Conservation (phyloP, 192 early-diverging fungal species). For the Podochytrium sp. region DNA sequence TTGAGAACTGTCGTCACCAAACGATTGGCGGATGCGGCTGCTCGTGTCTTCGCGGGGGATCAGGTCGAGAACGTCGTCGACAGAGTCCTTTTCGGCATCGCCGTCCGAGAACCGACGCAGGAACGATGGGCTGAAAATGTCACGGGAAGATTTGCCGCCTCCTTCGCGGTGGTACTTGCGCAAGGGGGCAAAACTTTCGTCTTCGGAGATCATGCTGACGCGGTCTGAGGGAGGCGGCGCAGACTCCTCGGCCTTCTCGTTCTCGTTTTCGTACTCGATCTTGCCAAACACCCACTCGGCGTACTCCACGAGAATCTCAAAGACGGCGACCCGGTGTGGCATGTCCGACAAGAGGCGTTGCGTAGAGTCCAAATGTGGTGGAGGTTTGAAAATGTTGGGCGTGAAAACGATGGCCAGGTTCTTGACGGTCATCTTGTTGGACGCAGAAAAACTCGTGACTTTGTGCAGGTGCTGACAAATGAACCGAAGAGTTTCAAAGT, state of each 20-base stretch:
- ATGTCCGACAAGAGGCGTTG: slow-evolving; percentile 44
- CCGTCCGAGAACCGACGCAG: not conserved
- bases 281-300: slow-evolving; percentile 63
- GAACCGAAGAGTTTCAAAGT: slow-evolving; percentile 53
- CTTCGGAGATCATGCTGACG: slow-evolving; percentile 7
- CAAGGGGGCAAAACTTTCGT: slow-evolving; percentile 18
- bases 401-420: slow-evolving; percentile 96
- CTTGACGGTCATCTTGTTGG: slow-evolving; percentile 90
- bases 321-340: slow-evolving; percentile 42
- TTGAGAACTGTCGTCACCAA: not conserved
- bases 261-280: slow-evolving; percentile 60
- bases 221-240: not conserved
- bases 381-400: slow-evolving; percentile 68
- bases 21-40: slow-evolving; percentile 9
- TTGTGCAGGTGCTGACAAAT: slow-evolving; percentile 57
- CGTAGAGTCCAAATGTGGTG: slow-evolving; percentile 38
- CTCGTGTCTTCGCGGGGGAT: slow-evolving; percentile 15
- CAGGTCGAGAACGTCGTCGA: slow-evolving; percentile 20
- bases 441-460: slow-evolving; percentile 58
- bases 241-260: not conserved
- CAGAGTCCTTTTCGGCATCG: slow-evolving; percentile 21
- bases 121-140: not conserved
- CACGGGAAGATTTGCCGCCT: slow-evolving; percentile 7
- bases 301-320: slow-evolving; percentile 57
- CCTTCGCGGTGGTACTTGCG: not conserved